Conservation (phyloP, 495 filamentous ascomycete species). For the Terfezia boudieri region DNA sequence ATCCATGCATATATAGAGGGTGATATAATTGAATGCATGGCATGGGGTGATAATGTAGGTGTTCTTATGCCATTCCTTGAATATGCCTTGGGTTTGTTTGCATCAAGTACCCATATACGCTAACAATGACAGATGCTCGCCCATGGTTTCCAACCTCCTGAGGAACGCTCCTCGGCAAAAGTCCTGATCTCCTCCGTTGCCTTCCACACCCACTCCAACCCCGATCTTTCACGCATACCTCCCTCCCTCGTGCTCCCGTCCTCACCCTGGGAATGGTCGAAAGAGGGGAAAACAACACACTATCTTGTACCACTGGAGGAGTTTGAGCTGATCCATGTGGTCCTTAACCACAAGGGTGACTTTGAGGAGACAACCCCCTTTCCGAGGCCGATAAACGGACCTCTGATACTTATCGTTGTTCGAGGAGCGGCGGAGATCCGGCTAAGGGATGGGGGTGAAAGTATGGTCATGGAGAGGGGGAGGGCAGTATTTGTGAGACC, state of each 20-base stretch:
- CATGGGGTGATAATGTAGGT: constrained; percentile 50
- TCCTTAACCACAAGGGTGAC: constrained; percentile 1
- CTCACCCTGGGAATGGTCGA: constrained; percentile 1
- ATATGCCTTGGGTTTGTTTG: too few species aligned
- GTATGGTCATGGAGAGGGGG: constrained; percentile 4
- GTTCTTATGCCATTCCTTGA: too few species aligned
- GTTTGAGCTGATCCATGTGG: constrained; percentile 7
- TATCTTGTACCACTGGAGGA: constrained; percentile 7
- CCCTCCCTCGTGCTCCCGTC: background rate
- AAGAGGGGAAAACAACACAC: constrained; percentile 4
- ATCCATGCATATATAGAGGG: constrained; percentile 61
- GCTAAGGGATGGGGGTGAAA: background rate
- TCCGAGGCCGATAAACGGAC: constrained; percentile 3
- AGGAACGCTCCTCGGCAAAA: background rate
- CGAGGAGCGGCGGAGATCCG: constrained; percentile 4
- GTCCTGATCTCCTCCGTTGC: background rate
- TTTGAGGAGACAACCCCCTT: background rate
- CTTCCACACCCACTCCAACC: background rate
- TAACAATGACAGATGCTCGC: background rate
- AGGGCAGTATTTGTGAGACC: constrained; percentile 10
- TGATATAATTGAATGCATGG: constrained; percentile 74
- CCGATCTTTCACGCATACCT: background rate
- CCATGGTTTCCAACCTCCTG: background rate
- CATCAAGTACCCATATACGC: too few species aligned
- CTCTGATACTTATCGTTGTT: constrained; percentile 6